phyloP scores from a whole-genome alignment of 1,284 basidiomycete species.

The Kwoniella shivajii region DNA sequence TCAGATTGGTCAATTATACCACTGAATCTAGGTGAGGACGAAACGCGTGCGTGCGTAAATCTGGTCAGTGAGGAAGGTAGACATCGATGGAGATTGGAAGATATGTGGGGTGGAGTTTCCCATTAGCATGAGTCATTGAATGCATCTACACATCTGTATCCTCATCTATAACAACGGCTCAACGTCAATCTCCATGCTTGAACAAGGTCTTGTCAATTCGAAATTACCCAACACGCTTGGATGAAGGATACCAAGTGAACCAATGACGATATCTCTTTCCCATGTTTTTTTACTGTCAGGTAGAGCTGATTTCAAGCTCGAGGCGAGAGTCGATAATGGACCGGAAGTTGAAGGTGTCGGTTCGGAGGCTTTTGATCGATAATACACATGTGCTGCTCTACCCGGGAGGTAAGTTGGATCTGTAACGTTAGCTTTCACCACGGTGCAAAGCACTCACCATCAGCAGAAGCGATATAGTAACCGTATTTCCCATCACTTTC shows the following conservation, averaged over 20 bases:
- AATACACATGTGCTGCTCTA: conserved; percentile 86
- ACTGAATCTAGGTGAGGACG: conserved; percentile 9
- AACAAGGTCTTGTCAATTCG: conserved; percentile 94
- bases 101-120: conserved; percentile 32
- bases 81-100: conserved; percentile 32
- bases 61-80: conserved; percentile 34
- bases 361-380: conserved; percentile 63
- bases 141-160: neutral
- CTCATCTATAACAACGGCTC: conserved; percentile 80
- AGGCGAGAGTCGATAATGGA: conserved; percentile 50
- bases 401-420: conserved; percentile 94
- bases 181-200: conserved; percentile 88
- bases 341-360: conserved; percentile 34
- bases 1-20: conserved; percentile 38
- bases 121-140: neutral
- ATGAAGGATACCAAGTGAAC: conserved; percentile 84
- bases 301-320: conserved; percentile 53
- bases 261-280: conserved; percentile 69
- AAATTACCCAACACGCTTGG: conserved; percentile 88
- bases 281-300: conserved; percentile 21
- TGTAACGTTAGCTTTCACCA: conserved; percentile 40
- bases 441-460: conserved; percentile 61
- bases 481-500: conserved; percentile 67
- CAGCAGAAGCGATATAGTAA: conserved; percentile 87
- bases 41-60: conserved; percentile 27